Conservation (phyloP, 352 stramenopile species). For the Phytophthora sansomeana region DNA sequence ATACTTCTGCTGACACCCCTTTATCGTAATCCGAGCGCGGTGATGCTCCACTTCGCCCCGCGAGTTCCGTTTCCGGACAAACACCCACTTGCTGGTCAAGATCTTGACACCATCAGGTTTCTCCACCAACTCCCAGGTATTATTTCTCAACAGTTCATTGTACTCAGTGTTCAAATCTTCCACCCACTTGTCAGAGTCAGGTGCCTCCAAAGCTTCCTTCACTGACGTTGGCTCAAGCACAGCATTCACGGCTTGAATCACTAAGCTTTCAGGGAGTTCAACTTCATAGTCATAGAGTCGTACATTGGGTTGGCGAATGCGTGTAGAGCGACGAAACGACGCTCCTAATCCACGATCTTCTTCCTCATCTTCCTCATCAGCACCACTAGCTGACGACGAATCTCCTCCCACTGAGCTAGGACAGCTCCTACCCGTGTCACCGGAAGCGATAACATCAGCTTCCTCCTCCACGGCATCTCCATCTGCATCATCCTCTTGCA, state of each 20-base stretch:
- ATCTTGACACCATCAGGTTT: too few relatives aligned
- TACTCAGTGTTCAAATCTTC: background rate
- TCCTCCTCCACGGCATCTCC: background rate
- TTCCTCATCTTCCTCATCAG: conserved; percentile 1
- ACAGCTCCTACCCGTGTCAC: background rate
- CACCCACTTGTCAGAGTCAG: background rate
- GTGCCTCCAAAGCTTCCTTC: background rate
- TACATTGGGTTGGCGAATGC: background rate
- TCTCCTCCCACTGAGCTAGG: background rate
- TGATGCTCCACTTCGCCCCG: too few relatives aligned
- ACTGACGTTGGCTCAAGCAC: background rate
- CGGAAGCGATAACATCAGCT: conserved; percentile 5
- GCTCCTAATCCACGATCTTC: background rate
- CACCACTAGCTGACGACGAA: background rate
- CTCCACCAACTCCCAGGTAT: conserved; percentile 3
- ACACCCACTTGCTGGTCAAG: too few relatives aligned
- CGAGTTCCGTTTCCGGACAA: too few relatives aligned
- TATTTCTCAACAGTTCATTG: conserved; percentile 5
- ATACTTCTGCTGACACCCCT: too few relatives aligned
- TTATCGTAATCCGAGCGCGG: too few relatives aligned
- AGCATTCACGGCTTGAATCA: background rate
- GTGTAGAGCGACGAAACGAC: conserved; percentile 18
- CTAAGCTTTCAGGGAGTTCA: background rate
- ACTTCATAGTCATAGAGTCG: background rate
- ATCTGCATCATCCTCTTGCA: conserved; percentile 3